These are phyloP conservation scores for Ganoderma lucidum DNA, from an alignment of 1,284 basidiomycete species.

Conservation along the genomic window DNA sequence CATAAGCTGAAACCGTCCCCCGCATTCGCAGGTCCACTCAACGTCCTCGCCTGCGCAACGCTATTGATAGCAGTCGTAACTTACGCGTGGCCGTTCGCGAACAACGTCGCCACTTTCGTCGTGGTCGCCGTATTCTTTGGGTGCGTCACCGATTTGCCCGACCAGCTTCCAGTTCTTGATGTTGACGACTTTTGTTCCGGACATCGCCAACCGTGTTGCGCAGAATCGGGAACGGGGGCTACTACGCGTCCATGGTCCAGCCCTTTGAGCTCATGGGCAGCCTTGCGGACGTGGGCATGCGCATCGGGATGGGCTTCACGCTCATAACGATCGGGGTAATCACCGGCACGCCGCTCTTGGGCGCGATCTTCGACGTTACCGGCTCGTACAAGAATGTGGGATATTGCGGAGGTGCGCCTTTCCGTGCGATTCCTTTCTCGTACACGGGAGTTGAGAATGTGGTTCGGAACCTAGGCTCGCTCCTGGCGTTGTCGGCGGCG, in stretches of 20 bases:
- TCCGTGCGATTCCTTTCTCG: too few species aligned
- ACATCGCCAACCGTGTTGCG: slow-evolving; percentile 49
- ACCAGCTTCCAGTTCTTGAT: neutral
- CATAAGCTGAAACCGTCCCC: too few species aligned
- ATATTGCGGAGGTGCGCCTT: slow-evolving; percentile 56
- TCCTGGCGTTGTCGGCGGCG: neutral
- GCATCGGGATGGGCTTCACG: slow-evolving; percentile 59
- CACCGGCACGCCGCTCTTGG: slow-evolving; percentile 59
- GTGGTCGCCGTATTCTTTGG: slow-evolving; percentile 40
- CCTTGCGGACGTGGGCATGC: slow-evolving; percentile 59
- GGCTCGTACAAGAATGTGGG: slow-evolving; percentile 57
- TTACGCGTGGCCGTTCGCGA: slow-evolving; percentile 63
- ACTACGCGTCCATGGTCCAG: slow-evolving; percentile 57
- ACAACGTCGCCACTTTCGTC: slow-evolving; percentile 47
- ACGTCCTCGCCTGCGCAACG: slow-evolving; percentile 60
- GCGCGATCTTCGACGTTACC: slow-evolving; percentile 52
- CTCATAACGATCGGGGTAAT: slow-evolving; percentile 52
- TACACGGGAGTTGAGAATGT: neutral
- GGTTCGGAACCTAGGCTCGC: neutral
- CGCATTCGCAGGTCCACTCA: slow-evolving; percentile 51
- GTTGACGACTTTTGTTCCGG: neutral
- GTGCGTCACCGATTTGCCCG: neutral
- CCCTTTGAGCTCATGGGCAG: slow-evolving; percentile 65
- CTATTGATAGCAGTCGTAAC: slow-evolving; percentile 56
- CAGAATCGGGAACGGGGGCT: slow-evolving; percentile 61